Percentiles rank a stretch among this genome's conserved stretches.
Evolutionary conservation across 2,329 filamentous ascomycete species (phyloP).

Genomic region (Neonectria punicea): DNA sequence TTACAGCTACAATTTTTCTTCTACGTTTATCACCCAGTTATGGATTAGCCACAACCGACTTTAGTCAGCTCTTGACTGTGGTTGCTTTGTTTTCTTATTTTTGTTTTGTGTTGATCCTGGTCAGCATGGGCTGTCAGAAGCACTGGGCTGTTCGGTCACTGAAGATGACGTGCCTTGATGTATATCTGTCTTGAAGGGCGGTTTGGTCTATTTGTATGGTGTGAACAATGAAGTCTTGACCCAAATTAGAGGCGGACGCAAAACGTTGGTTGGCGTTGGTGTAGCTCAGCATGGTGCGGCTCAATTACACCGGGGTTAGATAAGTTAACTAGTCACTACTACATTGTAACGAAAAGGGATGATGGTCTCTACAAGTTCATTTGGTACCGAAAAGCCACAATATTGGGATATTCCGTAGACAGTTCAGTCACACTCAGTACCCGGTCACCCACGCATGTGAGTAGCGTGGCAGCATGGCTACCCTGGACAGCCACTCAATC

Average conservation of each 20-base stretch:
- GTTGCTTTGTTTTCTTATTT: conserved; percentile 3
- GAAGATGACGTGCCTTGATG: conserved; percentile 10
- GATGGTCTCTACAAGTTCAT: not conserved
- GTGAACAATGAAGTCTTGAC: not conserved
- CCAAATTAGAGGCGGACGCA: not conserved
- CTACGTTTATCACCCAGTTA: not conserved
- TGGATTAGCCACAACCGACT: not conserved
- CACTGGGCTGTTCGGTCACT: not conserved
- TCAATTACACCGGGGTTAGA: not conserved
- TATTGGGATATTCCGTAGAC: not conserved
- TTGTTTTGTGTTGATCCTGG: not conserved
- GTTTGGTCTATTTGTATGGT: not conserved
- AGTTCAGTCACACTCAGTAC: not conserved
- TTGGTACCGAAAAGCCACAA: conserved; percentile 3
- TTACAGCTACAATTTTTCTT: not conserved
- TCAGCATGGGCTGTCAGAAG: not conserved
- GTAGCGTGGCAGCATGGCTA: not conserved
- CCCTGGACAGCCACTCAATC: conserved; percentile 2
- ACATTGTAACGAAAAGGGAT: not conserved
- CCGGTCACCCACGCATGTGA: not conserved
- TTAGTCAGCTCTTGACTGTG: not conserved
- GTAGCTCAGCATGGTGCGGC: not conserved
- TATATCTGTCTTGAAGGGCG: conserved; percentile 10
- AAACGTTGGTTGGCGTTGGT: not conserved
- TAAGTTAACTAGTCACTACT: not conserved